These are phyloP conservation scores for Colletotrichum truncatum DNA, from an alignment of 2,329 filamentous ascomycete genomes.

Conservation along the genomic window DNA sequence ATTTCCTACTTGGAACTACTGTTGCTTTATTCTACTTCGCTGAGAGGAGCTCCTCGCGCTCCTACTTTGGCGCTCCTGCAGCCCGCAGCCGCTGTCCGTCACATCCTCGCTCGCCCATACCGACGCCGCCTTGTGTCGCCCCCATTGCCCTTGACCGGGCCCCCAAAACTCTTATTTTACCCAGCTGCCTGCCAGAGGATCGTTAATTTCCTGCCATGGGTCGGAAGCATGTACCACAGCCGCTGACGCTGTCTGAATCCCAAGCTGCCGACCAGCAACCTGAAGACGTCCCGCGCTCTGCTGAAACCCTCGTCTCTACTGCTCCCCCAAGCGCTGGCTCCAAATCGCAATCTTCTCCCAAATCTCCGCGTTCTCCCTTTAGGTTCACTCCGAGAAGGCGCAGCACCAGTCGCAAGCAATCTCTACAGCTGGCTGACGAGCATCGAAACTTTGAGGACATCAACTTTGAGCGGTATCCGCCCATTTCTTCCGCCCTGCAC, in stretches of 20 bases:
- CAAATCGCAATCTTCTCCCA: slow-evolving; percentile 53
- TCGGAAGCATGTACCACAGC: slow-evolving; percentile 67
- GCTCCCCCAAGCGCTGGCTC: slow-evolving; percentile 42
- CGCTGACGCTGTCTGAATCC: slow-evolving; percentile 60
- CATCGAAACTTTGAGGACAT: slow-evolving; percentile 32
- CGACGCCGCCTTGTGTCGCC: slow-evolving; percentile 10
- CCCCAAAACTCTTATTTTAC: slow-evolving; percentile 25
- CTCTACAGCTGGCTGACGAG: slow-evolving; percentile 26
- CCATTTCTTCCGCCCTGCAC: slow-evolving; percentile 38
- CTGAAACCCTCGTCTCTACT: slow-evolving; percentile 42
- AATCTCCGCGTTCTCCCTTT: slow-evolving; percentile 55
- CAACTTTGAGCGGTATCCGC: slow-evolving; percentile 37
- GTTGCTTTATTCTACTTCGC: neutral
- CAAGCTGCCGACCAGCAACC: slow-evolving; percentile 42
- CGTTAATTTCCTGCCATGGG: slow-evolving; percentile 51
- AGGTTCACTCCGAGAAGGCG: slow-evolving; percentile 50
- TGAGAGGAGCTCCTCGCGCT: neutral
- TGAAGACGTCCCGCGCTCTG: slow-evolving; percentile 37
- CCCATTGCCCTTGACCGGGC: slow-evolving; percentile 26
- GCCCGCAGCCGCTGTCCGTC: neutral
- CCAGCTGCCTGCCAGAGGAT: slow-evolving; percentile 14
- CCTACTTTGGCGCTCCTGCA: neutral
- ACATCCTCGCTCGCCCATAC: neutral
- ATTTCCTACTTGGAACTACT: slow-evolving; percentile 6
- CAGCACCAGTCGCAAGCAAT: slow-evolving; percentile 25